Conservation (phyloP, 768 basidiomycete genomes). For the Trametes punicea region DNA sequence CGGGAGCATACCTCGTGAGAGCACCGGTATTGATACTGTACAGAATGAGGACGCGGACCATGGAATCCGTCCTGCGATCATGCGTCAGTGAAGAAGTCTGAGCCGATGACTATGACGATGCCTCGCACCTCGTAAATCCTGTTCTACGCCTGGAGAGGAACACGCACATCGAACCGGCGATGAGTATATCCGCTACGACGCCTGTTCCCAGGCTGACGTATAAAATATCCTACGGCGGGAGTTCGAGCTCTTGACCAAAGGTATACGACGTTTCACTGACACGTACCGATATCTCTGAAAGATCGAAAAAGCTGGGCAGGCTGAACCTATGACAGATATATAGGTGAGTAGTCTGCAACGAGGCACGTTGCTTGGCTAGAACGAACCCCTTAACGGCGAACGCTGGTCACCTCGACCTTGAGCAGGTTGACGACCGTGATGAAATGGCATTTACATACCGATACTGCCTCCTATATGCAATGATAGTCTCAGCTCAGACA, state of each 20-base stretch:
- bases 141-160: constrained; percentile 15
- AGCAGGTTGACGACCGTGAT: neutral
- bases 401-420: neutral
- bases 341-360: neutral
- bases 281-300: constrained; percentile 20
- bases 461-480: constrained; percentile 9
- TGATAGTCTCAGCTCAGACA: neutral
- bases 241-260: too few species aligned
- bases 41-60: constrained; percentile 23
- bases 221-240: constrained; percentile 20
- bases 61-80: constrained; percentile 17
- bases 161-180: constrained; percentile 24
- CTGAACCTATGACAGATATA: neutral
- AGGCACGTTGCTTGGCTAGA: neutral
- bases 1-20: constrained; percentile 22
- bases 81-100: neutral
- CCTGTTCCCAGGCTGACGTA: constrained; percentile 25
- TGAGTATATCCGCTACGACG: constrained; percentile 23
- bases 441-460: neutral
- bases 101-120: neutral
- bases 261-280: neutral
- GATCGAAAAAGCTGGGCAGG: neutral
- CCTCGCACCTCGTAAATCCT: constrained; percentile 12
- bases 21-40: constrained; percentile 28
- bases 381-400: constrained; percentile 12